Evolutionary conservation across 345 rosid genomes (phyloP), one percentile per base, ranked within the genome.

Genomic region (Linum usitatissimum): DNA sequence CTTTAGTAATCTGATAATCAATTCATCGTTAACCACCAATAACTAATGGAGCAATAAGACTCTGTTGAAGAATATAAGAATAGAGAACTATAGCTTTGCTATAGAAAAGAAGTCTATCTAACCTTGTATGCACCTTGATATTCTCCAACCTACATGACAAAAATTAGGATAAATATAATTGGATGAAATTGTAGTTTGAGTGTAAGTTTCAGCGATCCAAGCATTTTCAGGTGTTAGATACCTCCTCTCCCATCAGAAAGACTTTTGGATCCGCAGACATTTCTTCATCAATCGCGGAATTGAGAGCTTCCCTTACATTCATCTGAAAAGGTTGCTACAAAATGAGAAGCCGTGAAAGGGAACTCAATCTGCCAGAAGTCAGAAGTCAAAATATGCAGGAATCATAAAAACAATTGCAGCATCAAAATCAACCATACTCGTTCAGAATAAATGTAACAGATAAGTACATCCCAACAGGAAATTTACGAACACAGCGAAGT

Each of bases 51-150:
- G 9, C 6, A 7, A 6, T 12, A 17, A 6, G 20, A 9, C 17
- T 30, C 28, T 9, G 57, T 9, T 18, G 40, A 53, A 19, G 55
- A 61, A 40, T 18, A 64, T 8, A 53, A 30, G 10, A 69, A 57
- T 30, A 18, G 9, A 53, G 10, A 10, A 55, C 34, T 53, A 23
- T n/a, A 36, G 38, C 61, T 56, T 15, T n/a, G 15, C 2, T 21
- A n/a, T 42, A 34, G 51, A 58, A 63, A 49, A 45, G 15, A 9
- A 45, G 51, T 45, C 17, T 40, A 40, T 9, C 81, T 76, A 63
- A 88, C 98, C 98, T 91, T 91, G 80, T 91, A 89, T n/a, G 98
- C 98, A 73, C 95, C 98, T 68, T 91, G 95, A 73, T 92, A 92
- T 80, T 92, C 96, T 59, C 98, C 96, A 65, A 92, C 98, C 96